Percentiles rank a stretch among this genome's conserved stretches.
These are phyloP conservation scores for Erysimum pusillum DNA, from an alignment of 441 rosid species.

Conservation along the genomic window DNA sequence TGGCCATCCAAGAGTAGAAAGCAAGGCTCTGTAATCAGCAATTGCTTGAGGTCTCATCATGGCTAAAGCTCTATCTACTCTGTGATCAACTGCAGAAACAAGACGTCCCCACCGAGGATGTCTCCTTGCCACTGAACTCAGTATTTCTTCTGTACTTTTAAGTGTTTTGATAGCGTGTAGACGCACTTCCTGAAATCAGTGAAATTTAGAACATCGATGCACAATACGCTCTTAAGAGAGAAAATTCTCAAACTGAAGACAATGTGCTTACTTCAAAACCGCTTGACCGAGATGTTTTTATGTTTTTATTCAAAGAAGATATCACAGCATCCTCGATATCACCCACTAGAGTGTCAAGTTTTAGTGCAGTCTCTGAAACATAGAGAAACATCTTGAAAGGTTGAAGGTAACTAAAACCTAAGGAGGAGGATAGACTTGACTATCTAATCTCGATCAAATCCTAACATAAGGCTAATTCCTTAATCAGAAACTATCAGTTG, in stretches of 20 bases:
- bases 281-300: constrained; percentile 53
- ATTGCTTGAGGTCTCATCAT: constrained; percentile 89
- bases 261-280: constrained; percentile 70
- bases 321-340: constrained; percentile 93
- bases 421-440: constrained; percentile 1
- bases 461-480: neutral
- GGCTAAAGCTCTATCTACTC: constrained; percentile 92
- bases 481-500: neutral
- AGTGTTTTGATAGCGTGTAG: constrained; percentile 68
- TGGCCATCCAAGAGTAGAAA: constrained; percentile 91
- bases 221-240: neutral
- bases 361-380: constrained; percentile 84
- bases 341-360: constrained; percentile 82
- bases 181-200: constrained; percentile 63
- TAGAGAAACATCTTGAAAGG: constrained; percentile 20
- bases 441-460: neutral
- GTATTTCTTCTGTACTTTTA: constrained; percentile 67
- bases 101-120: constrained; percentile 81
- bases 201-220: constrained; percentile 5
- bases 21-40: constrained; percentile 86
- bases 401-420: constrained; percentile 9
- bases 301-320: constrained; percentile 68
- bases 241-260: constrained; percentile 8
- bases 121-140: constrained; percentile 63
- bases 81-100: constrained; percentile 86